Evolutionary conservation across 768 basidiomycete genomes (phyloP), one percentile per base, ranked within the genome.

Genomic region (Mycena sanguinolenta): DNA sequence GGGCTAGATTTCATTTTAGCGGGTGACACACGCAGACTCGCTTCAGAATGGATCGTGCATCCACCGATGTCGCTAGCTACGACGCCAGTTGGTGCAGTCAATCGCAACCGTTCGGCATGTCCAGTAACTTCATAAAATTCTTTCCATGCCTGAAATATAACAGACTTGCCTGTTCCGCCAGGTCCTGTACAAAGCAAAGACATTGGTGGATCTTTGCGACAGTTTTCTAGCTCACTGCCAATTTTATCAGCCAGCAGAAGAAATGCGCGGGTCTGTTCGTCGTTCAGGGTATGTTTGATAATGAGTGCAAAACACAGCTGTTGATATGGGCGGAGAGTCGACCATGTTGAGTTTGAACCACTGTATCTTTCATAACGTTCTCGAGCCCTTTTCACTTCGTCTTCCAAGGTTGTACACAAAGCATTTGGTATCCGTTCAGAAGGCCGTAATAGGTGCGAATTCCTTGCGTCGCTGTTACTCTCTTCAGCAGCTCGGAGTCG

Each of bases 371-470:
- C 46, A 49, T 49, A 49, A 7, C 21, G 34, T 65, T 53, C 16
- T 16, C 13, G 34, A 54, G 58, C 50, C 32, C 39, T 17, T 57
- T 58, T 32, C 32, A 38, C 57, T 36, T 70, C 64, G 4, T 75
- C 69, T 10, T 53, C 54, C 38, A 75, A 57, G 19, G 71, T 46
- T 39, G 67, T 57, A 65, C 67, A 73, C 38, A 63, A 3, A 8
- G 61, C 61, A 27, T 63, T 46, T 63, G 61, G 13, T 16, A 63
- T 63, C 14, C 46, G 34, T 13, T 52, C 46, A 36, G 61, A 63
- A 12, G 10, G 28, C 36, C 19, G 61, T 23, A 30, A 34, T 38
- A 32, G 49, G n/a, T 52, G 4, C 7, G n/a, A 21, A 32, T 1
- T 25, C n/a, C n/a, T n/a, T n/a, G n/a, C n/a, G 38, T 63, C n/a